Base-by-base conservation (phyloP, 2,329 filamentous ascomycete species). In the Cladophialophora carrionii region DNA sequence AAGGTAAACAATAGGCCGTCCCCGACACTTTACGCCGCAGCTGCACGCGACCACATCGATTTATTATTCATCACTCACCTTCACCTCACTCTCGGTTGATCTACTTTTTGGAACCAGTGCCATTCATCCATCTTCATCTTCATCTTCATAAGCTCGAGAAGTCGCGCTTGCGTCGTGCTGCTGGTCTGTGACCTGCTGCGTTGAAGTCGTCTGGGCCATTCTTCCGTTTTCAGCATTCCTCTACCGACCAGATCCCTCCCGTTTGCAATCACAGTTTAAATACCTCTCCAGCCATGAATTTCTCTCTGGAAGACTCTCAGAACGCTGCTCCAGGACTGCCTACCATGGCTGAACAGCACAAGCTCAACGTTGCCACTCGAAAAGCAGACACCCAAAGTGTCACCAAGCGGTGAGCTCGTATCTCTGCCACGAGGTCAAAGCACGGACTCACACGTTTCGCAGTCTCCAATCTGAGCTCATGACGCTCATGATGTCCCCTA, bases 381-480 rank as follows among this genome's bases (percentile, higher is more conserved):
- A 87, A 83, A 32, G 81, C 83, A 56, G 89, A 92, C 76, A 84
- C 86, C 43, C 88, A 90, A 74, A 91, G 88, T 77, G 90, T 92
- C 61, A 89, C 88, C 66, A 93, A 93, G 81, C 86, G 90, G 90
- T 92, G 79, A 59, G 79, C 22, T 43, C 17, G 41, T 48, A 49
- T 48, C 22, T 46, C n/a, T 26, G 55, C 43, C 12, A 46, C 26
- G 20, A 22, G 8, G 54, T 29, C 22, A 56, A 57, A 26, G 66
- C 62, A 20, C 10, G 55, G 57, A 31, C 57, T 60, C 46, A 60
- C 41, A 24, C 32, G 9, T 34, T 54, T 49, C 68, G 34, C 75
- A 98, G 95, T 74, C 85, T 99, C 63, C 95, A 99, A 80, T 96
- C 93, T 56, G 95, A 99, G 80, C 85, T 99, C 72, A 98, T 99